phyloP scores from a whole-genome alignment of 1,284 basidiomycete species.

The Fomes fomentarius region DNA sequence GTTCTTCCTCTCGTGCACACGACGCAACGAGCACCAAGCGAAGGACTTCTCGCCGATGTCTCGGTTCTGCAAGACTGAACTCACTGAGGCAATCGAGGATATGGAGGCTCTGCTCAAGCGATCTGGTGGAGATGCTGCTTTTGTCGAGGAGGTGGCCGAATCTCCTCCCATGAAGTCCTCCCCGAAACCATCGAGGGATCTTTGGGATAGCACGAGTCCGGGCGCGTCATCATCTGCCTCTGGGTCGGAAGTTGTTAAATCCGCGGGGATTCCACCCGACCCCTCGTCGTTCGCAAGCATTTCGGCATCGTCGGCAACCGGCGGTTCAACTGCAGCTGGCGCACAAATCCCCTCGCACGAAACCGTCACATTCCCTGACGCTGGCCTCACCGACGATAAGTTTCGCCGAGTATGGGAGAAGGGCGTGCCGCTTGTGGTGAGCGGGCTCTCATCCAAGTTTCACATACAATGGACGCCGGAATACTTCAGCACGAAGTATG shows the following conservation, averaged over 20 bases:
- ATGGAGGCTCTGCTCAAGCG: constrained; percentile 60
- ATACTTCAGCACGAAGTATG: constrained; percentile 76
- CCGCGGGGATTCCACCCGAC: constrained; percentile 22
- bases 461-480: constrained; percentile 80
- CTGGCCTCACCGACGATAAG: constrained; percentile 57
- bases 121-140: constrained; percentile 11
- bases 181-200: constrained; percentile 14
- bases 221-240: constrained; percentile 9
- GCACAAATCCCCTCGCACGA: constrained; percentile 44
- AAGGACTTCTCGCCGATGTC: constrained; percentile 81
- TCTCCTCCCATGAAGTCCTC: constrained; percentile 14
- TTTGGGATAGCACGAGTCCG: constrained; percentile 8
- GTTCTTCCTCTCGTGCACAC: constrained; percentile 73
- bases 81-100: constrained; percentile 63
- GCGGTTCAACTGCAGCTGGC: constrained; percentile 17
- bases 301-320: constrained; percentile 19
- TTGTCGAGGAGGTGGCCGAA: constrained; percentile 9
- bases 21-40: constrained; percentile 66
- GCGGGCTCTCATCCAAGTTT: constrained; percentile 63
- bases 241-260: constrained; percentile 9
- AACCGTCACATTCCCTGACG: constrained; percentile 49
- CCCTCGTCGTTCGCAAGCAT: constrained; percentile 27
- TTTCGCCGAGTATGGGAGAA: constrained; percentile 75
- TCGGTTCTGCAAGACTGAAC: constrained; percentile 69
- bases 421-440: constrained; percentile 80